Conservation (phyloP, 495 filamentous ascomycete species). For the Elaphomyces granulatus region DNA sequence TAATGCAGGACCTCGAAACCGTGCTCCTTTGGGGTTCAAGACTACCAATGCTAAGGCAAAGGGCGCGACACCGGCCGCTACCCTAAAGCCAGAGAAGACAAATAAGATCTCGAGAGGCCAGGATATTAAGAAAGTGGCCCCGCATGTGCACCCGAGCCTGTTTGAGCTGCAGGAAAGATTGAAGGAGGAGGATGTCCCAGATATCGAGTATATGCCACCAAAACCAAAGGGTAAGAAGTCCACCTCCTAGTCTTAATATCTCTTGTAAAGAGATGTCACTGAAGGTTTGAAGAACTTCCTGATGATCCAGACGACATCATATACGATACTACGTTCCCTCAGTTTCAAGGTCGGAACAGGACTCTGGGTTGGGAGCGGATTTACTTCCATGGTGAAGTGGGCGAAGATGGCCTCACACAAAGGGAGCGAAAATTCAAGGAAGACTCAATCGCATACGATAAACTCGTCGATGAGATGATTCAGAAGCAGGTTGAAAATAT, state of each 20-base stretch:
- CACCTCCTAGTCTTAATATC: no score
- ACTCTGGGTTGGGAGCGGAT: constrained; percentile 47
- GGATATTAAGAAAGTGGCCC: constrained; percentile 31
- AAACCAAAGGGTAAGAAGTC: constrained; percentile 36
- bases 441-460: constrained; percentile 27
- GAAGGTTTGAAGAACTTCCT: constrained; percentile 45
- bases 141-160: constrained; percentile 21
- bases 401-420: constrained; percentile 53
- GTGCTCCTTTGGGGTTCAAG: constrained; percentile 80
- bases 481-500: constrained; percentile 39
- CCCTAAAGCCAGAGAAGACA: constrained; percentile 33
- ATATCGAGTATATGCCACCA: constrained; percentile 66
- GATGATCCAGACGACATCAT: constrained; percentile 67
- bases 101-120: constrained; percentile 37
- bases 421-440: constrained; percentile 47
- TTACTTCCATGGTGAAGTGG: constrained; percentile 46
- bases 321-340: constrained; percentile 37
- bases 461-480: constrained; percentile 44
- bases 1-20: constrained; percentile 36
- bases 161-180: constrained; percentile 17
- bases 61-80: constrained; percentile 43
- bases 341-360: constrained; percentile 47
- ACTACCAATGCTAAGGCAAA: constrained; percentile 88
- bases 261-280: constrained; percentile 27
- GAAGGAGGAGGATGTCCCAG: constrained; percentile 47